These are phyloP conservation scores for Triticum monococcum DNA, from an alignment of 176 grass and related monocot genomes.

Conservation along the genomic window DNA sequence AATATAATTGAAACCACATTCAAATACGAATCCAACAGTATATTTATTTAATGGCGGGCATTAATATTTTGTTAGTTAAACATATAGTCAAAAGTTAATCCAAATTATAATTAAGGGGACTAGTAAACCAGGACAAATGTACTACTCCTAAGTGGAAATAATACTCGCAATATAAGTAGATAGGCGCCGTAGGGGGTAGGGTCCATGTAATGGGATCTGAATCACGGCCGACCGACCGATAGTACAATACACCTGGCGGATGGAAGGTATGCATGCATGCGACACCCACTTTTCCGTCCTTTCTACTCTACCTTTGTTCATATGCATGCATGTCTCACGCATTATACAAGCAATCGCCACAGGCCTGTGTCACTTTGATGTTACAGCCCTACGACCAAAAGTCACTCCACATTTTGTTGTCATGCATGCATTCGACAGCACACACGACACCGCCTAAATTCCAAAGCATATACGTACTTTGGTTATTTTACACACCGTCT, in stretches of 20 bases:
- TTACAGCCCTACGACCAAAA: background rate
- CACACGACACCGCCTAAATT: background rate
- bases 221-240: background rate
- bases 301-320: background rate
- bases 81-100: too few species aligned
- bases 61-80: too few species aligned
- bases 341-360: background rate
- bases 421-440: background rate
- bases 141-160: too few species aligned
- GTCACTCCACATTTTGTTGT: background rate
- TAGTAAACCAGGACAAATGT: too few species aligned
- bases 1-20: too few species aligned
- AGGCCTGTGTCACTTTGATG: background rate
- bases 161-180: background rate
- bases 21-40: too few species aligned
- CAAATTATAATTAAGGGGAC: too few species aligned
- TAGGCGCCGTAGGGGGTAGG: background rate
- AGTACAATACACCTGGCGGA: slow-evolving; percentile 4
- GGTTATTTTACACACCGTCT: background rate
- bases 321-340: background rate
- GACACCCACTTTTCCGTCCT: background rate
- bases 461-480: background rate
- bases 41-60: too few species aligned
- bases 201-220: background rate
- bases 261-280: background rate